Base-by-base conservation (phyloP, 306 rosid genomes). In the Cyclanthera cordifolia region DNA sequence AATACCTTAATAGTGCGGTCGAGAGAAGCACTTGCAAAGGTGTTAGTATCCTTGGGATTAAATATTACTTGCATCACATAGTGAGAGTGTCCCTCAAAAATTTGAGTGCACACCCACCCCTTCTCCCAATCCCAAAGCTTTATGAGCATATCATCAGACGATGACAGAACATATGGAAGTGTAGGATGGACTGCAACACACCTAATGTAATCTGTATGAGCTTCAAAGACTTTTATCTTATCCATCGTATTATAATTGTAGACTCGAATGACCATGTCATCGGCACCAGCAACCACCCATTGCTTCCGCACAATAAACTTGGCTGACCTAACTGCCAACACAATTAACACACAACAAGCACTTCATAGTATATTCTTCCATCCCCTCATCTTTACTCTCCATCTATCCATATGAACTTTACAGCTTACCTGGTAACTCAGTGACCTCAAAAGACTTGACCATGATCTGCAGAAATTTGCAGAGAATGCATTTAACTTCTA, bases 51-150 rank as follows among this genome's bases (percentile, higher is more conserved):
- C 78, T 94, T 94, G 45, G 97, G 99, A 84, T 94, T 94, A 80
- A 94, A 88, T 16, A 97, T 94, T 73, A 94, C 96, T 90, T 94
- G 95, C 99, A 94, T 94, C 71, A 94, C 95, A 82, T 90, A 94
- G 84, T 94, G 99, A 69, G 91, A 82, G 78, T 94, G 97, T 27
- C 99, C 99, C 82, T 94, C 99, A 77, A 90, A 94, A 82, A 94
- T 88, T 82, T 94, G 99, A 79, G 92, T 94, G 67, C 99, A 94
- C 73, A 76, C 76, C 97, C 97, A 94, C 71, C 96, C 95, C 73
- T 90, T 94, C 58, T 94, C 99, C 97, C 97, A 94, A 76, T 94
- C 97, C 99, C 99, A 94, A 53, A 94, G 96, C 81, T 94, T 94
- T 79, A 90, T 94, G 77, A 90, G 96, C 99, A 90, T 94, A 84